Conservation (phyloP, 306 rosid species). For the Inga leiocalycina region DNA sequence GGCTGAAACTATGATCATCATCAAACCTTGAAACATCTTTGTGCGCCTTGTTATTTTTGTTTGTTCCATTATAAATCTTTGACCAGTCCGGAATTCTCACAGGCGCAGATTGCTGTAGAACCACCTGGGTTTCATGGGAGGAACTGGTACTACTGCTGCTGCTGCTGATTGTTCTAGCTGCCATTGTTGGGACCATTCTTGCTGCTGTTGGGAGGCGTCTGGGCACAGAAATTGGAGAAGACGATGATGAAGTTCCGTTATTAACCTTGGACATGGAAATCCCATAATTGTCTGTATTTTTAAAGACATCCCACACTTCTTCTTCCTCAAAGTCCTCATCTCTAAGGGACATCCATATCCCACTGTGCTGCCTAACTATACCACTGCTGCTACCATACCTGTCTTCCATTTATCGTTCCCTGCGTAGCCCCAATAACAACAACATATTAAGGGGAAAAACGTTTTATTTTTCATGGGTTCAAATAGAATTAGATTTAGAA, state of each 20-base stretch:
- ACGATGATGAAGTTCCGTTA: slow-evolving; percentile 16
- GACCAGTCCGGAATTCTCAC: slow-evolving; percentile 79
- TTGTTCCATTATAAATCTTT: slow-evolving; percentile 39
- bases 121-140: slow-evolving; percentile 46
- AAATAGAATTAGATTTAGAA: slow-evolving; percentile 2
- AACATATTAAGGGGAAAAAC: no score
- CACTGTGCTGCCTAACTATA: slow-evolving; percentile 55
- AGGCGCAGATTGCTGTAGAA: slow-evolving; percentile 77
- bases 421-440: slow-evolving; percentile 31
- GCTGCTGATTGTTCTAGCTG: slow-evolving; percentile 38
- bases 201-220: slow-evolving; percentile 49
- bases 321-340: slow-evolving; percentile 90
- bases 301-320: slow-evolving; percentile 71
- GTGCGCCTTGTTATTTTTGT: slow-evolving; percentile 12
- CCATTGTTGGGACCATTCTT: slow-evolving; percentile 66
- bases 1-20: slow-evolving; percentile 31
- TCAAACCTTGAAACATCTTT: slow-evolving; percentile 22
- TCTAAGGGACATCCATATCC: slow-evolving; percentile 77
- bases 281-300: slow-evolving; percentile 37
- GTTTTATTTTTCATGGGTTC: neutral
- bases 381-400: slow-evolving; percentile 32
- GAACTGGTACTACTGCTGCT: slow-evolving; percentile 36
- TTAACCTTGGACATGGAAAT: slow-evolving; percentile 26
- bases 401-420: slow-evolving; percentile 51
- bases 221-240: slow-evolving; percentile 43